phyloP scores from a whole-genome alignment of 768 basidiomycete genomes.

The Russula ochroleuca region DNA sequence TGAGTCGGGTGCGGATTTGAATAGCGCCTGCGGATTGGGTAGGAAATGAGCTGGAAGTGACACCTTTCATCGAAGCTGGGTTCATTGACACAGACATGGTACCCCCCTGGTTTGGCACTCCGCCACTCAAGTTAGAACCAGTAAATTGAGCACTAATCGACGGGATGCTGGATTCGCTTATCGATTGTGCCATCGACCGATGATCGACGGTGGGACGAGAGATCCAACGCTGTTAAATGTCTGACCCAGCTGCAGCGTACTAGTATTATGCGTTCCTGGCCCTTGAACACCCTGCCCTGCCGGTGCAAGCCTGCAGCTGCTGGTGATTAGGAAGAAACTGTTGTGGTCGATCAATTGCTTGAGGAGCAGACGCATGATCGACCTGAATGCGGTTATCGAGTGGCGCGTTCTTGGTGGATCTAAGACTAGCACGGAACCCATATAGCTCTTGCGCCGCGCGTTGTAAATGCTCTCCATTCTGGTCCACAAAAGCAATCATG shows the following conservation, averaged over 20 bases:
- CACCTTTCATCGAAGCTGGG: neutral
- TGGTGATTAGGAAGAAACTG: constrained; percentile 6
- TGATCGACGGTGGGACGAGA: constrained; percentile 1
- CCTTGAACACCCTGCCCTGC: neutral
- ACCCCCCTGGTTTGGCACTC: constrained; percentile 8
- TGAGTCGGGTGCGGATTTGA: neutral
- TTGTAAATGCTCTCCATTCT: constrained; percentile 18
- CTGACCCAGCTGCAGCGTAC: neutral
- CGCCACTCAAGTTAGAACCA: neutral
- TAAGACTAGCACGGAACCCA: constrained; percentile 17
- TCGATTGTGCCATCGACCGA: constrained; percentile 16
- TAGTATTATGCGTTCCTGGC: constrained; percentile 13
- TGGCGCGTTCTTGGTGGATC: constrained; percentile 8
- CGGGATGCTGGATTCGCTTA: constrained; percentile 1
- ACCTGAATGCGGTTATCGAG: constrained; percentile 16
- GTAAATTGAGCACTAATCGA: constrained; percentile 5
- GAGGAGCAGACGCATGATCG: constrained; percentile 6
- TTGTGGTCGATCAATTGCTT: neutral
- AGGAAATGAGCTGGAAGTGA: neutral
- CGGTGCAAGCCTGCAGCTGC: constrained; percentile 9
- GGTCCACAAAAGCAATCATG: constrained; percentile 17
- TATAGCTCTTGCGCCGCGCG: constrained; percentile 18
- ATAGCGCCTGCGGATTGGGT: neutral
- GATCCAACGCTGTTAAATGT: neutral
- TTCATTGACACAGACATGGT: constrained; percentile 14